Evolutionary conservation across 1,139 yeast genomes (phyloP).

Genomic region (Eremothecium gossypii): DNA sequence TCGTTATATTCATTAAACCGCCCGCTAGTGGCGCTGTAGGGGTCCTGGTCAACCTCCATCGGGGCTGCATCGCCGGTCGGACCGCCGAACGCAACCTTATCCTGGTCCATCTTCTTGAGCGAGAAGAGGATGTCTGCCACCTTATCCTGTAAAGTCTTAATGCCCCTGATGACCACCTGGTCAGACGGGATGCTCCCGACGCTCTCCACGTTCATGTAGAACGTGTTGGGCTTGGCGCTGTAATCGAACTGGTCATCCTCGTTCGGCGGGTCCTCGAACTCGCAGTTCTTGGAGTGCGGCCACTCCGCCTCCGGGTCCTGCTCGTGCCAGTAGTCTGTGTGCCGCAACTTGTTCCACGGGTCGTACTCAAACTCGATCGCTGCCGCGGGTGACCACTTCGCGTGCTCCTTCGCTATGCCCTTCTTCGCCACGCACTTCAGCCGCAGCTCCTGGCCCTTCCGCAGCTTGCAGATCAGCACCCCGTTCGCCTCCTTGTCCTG

Average conservation of each 20-base stretch:
- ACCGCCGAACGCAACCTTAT: slow-evolving; percentile 45
- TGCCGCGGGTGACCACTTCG: slow-evolving; percentile 95
- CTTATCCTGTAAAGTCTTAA: slow-evolving; percentile 77
- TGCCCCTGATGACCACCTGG: slow-evolving; percentile 77
- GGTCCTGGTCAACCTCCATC: slow-evolving; percentile 38
- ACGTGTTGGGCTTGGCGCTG: slow-evolving; percentile 69
- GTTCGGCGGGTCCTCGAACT: slow-evolving; percentile 93
- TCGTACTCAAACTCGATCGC: slow-evolving; percentile 98
- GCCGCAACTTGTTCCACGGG: slow-evolving; percentile 97
- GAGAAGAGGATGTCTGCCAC: slow-evolving; percentile 85
- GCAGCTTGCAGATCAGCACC: slow-evolving; percentile 77
- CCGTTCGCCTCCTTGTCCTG: slow-evolving; percentile 73
- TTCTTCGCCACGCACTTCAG: slow-evolving; percentile 92
- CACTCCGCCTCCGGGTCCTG: slow-evolving; percentile 82
- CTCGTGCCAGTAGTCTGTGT: slow-evolving; percentile 95
- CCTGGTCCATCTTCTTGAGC: slow-evolving; percentile 47
- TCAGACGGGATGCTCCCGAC: slow-evolving; percentile 84
- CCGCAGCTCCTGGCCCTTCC: slow-evolving; percentile 86
- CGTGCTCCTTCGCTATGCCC: slow-evolving; percentile 97
- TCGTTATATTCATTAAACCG: slow-evolving; percentile 12
- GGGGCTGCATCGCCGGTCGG: slow-evolving; percentile 38
- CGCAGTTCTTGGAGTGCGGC: slow-evolving; percentile 84
- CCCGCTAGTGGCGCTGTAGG: slow-evolving; percentile 36
- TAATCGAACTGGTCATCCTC: slow-evolving; percentile 85
- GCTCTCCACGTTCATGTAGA: slow-evolving; percentile 84